A percentile compares a stretch with the other conserved stretches of the same genome.
Evolutionary conservation across 805 yeast species (phyloP).

Genomic region (Kodamaea lidongshanica): DNA sequence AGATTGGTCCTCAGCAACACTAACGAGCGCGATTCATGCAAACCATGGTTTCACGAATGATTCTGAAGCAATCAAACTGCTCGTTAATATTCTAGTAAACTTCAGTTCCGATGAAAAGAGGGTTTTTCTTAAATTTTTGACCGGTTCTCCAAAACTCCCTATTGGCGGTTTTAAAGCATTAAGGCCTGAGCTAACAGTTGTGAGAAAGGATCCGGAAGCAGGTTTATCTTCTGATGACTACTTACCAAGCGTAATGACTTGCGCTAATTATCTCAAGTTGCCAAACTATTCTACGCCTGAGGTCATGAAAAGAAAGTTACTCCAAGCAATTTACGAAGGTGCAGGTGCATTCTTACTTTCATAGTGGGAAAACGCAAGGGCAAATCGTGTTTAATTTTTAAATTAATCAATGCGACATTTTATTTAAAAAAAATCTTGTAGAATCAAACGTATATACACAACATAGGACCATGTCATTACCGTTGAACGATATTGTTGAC

Average conservation of each 20-base stretch:
- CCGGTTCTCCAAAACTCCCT: constrained; percentile 91
- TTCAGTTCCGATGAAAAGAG: constrained; percentile 56
- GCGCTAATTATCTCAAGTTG: constrained; percentile 87
- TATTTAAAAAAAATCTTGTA: too few relatives aligned
- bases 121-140: constrained; percentile 74
- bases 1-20: constrained; percentile 73
- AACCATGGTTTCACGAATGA: constrained; percentile 85
- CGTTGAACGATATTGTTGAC: constrained; percentile 22
- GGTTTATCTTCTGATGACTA: constrained; percentile 66
- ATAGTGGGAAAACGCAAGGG: too few relatives aligned
- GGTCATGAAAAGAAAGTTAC: constrained; percentile 51
- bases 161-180: constrained; percentile 86
- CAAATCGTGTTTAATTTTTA: too few relatives aligned
- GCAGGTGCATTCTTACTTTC: constrained; percentile 82
- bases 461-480: constrained; percentile 14
- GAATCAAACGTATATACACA: too few relatives aligned
- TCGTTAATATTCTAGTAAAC: constrained; percentile 56
- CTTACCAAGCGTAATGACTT: constrained; percentile 96
- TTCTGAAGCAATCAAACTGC: constrained; percentile 52
- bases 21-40: constrained; percentile 60
- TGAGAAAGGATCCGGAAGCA: constrained; percentile 72
- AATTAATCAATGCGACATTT: too few relatives aligned
- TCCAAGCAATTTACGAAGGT: constrained; percentile 79
- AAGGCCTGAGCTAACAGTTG: constrained; percentile 81
- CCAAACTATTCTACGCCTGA: constrained; percentile 71